Evolutionary conservation across 352 stramenopile genomes (phyloP).

Genomic region (Thalassiosira livingstoniorum): DNA sequence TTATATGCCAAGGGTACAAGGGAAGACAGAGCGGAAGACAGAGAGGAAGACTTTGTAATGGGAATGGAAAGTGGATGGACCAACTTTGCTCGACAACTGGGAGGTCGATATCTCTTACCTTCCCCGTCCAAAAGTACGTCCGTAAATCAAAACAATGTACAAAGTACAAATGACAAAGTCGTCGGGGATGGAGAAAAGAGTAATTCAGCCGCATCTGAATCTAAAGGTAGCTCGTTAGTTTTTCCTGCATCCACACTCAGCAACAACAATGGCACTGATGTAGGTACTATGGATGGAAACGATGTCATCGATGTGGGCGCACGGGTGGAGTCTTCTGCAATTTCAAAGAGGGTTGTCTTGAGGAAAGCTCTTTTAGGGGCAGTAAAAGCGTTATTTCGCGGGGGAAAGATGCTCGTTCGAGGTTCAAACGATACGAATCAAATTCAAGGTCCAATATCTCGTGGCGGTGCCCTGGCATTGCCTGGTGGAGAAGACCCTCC

Average conservation of each 20-base stretch:
- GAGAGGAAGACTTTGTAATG: background rate
- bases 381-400: conserved; percentile 2
- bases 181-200: background rate
- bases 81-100: conserved; percentile 20
- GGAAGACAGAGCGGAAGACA: too few species aligned
- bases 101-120: conserved; percentile 21
- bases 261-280: conserved; percentile 2
- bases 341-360: too few species aligned
- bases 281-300: background rate
- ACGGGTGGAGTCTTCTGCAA: too few species aligned
- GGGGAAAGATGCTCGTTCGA: background rate
- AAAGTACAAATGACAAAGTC: background rate
- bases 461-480: too few species aligned
- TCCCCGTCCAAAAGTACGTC: conserved; percentile 7
- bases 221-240: conserved; percentile 13
- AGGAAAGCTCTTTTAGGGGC: background rate
- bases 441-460: too few species aligned
- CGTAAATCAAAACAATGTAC: background rate
- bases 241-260: conserved; percentile 12
- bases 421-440: background rate
- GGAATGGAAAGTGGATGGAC: conserved; percentile 55
- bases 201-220: background rate
- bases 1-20: too few species aligned
- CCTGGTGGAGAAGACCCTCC: too few species aligned
- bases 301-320: too few species aligned